Conservation (phyloP, 176 grass and related monocot species). For the Otatea glauca region DNA sequence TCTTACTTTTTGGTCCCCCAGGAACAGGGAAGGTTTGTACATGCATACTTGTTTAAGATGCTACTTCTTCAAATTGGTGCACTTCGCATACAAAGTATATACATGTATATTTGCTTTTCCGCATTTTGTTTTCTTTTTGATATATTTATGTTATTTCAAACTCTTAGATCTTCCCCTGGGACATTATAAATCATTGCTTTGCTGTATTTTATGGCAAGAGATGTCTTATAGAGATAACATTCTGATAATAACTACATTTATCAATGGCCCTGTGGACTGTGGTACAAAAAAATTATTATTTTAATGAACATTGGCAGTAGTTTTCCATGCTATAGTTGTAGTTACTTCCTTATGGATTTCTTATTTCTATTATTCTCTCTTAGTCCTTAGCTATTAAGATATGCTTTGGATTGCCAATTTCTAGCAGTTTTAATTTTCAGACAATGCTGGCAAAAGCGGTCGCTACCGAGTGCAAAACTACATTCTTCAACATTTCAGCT, state of each 20-base stretch:
- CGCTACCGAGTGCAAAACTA: slow-evolving; percentile 95
- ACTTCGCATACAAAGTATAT: slow-evolving; percentile 25
- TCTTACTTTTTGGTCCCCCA: too few species aligned
- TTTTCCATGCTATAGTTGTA: neutral
- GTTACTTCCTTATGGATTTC: neutral
- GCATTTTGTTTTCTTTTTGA: neutral
- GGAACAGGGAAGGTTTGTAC: slow-evolving; percentile 61
- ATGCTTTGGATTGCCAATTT: slow-evolving; percentile 13
- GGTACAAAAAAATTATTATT: neutral
- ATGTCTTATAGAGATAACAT: neutral
- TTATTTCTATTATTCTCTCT: neutral
- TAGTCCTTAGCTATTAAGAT: neutral
- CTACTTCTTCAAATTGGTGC: slow-evolving; percentile 27
- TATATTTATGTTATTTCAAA: neutral
- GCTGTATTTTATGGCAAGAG: neutral
- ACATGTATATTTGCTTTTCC: neutral
- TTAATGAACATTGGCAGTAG: neutral
- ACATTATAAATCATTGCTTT: neutral
- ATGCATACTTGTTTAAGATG: neutral
- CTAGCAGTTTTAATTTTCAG: slow-evolving; percentile 47
- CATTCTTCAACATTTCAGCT: slow-evolving; percentile 99
- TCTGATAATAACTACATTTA: neutral
- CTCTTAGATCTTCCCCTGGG: neutral
- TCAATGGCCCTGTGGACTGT: neutral
- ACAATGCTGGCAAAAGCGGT: slow-evolving; percentile 97